Conservation (phyloP, 148 eudicot species). For the Talinum fruticosum region DNA sequence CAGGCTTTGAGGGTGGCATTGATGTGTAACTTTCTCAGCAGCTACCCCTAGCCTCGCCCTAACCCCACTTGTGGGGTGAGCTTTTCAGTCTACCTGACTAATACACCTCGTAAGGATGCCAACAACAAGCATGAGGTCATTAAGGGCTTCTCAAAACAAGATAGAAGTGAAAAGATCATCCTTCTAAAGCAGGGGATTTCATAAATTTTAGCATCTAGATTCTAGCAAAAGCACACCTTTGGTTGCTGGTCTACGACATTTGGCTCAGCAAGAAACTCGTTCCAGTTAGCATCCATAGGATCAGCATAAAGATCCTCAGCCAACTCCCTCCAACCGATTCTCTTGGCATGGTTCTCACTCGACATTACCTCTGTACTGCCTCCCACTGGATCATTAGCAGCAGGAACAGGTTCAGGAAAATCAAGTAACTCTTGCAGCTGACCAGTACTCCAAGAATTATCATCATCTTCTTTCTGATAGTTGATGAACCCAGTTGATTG, state of each 20-base stretch:
- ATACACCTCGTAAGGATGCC: too few species aligned
- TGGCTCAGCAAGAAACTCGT: slow-evolving; percentile 50
- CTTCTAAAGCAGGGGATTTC: background rate
- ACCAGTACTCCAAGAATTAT: slow-evolving; percentile 43
- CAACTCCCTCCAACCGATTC: slow-evolving; percentile 64
- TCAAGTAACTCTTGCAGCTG: slow-evolving; percentile 52
- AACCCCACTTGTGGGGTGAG: too few species aligned
- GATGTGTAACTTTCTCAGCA: background rate
- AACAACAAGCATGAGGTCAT: background rate
- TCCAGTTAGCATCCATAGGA: slow-evolving; percentile 59
- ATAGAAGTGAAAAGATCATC: background rate
- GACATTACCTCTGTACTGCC: slow-evolving; percentile 30
- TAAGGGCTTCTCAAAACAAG: background rate
- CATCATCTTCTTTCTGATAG: slow-evolving; percentile 43
- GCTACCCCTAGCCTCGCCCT: background rate
- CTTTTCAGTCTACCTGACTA: too few species aligned
- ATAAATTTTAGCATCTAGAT: background rate
- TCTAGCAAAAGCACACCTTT: slow-evolving; percentile 42
- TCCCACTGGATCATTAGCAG: slow-evolving; percentile 45
- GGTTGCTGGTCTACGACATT: slow-evolving; percentile 44
- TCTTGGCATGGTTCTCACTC: slow-evolving; percentile 38
- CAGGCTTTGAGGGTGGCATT: background rate
- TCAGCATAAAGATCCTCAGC: slow-evolving; percentile 57
- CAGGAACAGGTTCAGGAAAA: slow-evolving; percentile 37
- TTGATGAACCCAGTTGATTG: slow-evolving; percentile 33